Conservation (phyloP, 441 rosid genomes). For the Biscutella laevigata region DNA sequence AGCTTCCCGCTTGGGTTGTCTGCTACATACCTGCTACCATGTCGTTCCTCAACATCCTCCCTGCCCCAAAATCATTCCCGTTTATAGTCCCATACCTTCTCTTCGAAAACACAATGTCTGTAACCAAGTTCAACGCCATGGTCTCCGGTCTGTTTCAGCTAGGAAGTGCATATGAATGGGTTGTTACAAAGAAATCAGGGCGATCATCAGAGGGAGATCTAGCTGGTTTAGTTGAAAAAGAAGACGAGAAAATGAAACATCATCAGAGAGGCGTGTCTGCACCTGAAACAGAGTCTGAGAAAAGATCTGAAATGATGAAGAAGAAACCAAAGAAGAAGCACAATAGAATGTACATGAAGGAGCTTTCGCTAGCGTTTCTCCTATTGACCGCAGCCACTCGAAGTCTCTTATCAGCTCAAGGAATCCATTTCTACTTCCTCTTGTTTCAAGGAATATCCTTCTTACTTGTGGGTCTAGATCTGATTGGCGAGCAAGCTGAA, state of each 20-base stretch:
- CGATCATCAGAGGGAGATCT: conserved; percentile 91
- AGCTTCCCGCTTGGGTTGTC: conserved; percentile 92
- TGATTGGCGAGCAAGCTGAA: conserved; percentile 84
- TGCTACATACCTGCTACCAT: conserved; percentile 92
- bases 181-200: conserved; percentile 88
- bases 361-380: conserved; percentile 72
- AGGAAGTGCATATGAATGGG: conserved; percentile 94
- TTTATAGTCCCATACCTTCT: conserved; percentile 94
- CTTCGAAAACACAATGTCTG: conserved; percentile 95
- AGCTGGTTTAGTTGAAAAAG: conserved; percentile 45
- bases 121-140: conserved; percentile 95
- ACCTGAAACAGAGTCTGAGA: conserved; percentile 51
- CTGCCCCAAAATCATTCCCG: conserved; percentile 82
- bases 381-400: conserved; percentile 73
- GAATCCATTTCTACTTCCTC: conserved; percentile 92
- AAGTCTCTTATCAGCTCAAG: conserved; percentile 84
- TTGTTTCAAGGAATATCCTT: conserved; percentile 88
- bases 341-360: conserved; percentile 74
- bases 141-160: conserved; percentile 91
- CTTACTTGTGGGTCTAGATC: conserved; percentile 81
- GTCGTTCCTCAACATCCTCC: conserved; percentile 93
- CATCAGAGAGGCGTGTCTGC: conserved; percentile 47
- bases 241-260: conserved; percentile 28
- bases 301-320: conserved; percentile 36
- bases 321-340: conserved; percentile 55